A percentile compares a stretch with the other conserved stretches of the same genome.
Evolutionary conservation across 345 rosid genomes (phyloP).

Genomic region (Salix dunnii): DNA sequence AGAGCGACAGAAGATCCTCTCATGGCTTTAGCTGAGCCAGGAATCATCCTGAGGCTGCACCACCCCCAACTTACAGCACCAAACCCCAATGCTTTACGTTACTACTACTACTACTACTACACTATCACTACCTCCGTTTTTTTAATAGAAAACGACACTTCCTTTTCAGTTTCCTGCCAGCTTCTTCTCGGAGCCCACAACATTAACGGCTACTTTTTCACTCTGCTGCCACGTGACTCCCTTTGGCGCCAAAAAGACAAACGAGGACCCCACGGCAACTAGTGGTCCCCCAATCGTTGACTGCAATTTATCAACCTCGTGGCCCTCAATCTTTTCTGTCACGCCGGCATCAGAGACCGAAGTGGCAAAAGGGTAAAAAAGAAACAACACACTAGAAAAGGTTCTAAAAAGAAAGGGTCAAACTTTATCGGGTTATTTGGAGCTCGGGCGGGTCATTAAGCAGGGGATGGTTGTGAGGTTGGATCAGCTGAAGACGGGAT

Average conservation of each 20-base stretch:
- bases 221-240: conserved; percentile 41
- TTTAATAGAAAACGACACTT: conserved; percentile 9
- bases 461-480: conserved; percentile 79
- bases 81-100: background rate
- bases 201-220: conserved; percentile 41
- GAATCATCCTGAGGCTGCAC: conserved; percentile 7
- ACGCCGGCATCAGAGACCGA: conserved; percentile 19
- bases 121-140: background rate
- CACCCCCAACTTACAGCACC: background rate
- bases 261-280: background rate
- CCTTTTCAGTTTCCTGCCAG: conserved; percentile 15
- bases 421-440: background rate
- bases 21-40: conserved; percentile 23
- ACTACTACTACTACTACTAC: no score
- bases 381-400: background rate
- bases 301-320: background rate
- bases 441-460: conserved; percentile 22
- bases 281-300: conserved; percentile 37
- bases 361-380: background rate
- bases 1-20: conserved; percentile 6
- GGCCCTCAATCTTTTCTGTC: conserved; percentile 6
- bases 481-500: conserved; percentile 82
- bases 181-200: conserved; percentile 30
- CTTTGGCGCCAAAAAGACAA: conserved; percentile 32
- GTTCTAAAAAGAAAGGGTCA: background rate